Conservation (phyloP, 805 yeast genomes). For the Saccharomyces jurei region DNA sequence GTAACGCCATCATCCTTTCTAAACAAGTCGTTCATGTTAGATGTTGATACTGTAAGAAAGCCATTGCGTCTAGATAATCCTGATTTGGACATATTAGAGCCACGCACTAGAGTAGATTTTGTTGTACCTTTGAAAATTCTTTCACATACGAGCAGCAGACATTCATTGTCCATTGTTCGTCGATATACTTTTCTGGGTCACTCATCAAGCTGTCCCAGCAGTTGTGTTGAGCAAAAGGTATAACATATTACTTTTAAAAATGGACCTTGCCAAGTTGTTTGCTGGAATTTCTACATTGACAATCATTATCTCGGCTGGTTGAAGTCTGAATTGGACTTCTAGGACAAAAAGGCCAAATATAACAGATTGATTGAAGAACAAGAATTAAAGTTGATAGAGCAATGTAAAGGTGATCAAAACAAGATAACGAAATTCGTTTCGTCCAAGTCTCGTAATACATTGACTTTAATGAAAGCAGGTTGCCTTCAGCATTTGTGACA, state of each 20-base stretch:
- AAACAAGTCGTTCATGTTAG: slow-evolving; percentile 40
- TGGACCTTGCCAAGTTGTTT: slow-evolving; percentile 71
- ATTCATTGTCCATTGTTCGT: slow-evolving; percentile 50
- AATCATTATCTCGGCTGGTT: slow-evolving; percentile 56
- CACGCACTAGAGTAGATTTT: slow-evolving; percentile 19
- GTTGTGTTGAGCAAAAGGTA: slow-evolving; percentile 45
- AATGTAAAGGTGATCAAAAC: slow-evolving; percentile 12
- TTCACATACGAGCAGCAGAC: slow-evolving; percentile 38
- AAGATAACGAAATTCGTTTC: slow-evolving; percentile 15
- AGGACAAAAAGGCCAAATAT: slow-evolving; percentile 15
- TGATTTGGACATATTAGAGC: slow-evolving; percentile 25
- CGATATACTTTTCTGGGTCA: slow-evolving; percentile 66
- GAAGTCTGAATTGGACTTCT: slow-evolving; percentile 41
- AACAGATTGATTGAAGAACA: slow-evolving; percentile 17
- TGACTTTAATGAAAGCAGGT: slow-evolving; percentile 50
- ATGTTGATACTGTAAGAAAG: slow-evolving; percentile 12
- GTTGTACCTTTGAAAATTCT: slow-evolving; percentile 39
- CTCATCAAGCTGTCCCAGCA: slow-evolving; percentile 57
- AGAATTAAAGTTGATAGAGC: slow-evolving; percentile 11
- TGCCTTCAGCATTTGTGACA: slow-evolving; percentile 40
- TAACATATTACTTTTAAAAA: slow-evolving; percentile 42
- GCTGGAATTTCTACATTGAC: slow-evolving; percentile 59
- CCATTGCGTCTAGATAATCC: slow-evolving; percentile 28
- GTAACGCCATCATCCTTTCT: slow-evolving; percentile 42
- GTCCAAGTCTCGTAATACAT: slow-evolving; percentile 30